Evolutionary conservation across 805 yeast species (phyloP).

Genomic region (Babjeviella inositovora): DNA sequence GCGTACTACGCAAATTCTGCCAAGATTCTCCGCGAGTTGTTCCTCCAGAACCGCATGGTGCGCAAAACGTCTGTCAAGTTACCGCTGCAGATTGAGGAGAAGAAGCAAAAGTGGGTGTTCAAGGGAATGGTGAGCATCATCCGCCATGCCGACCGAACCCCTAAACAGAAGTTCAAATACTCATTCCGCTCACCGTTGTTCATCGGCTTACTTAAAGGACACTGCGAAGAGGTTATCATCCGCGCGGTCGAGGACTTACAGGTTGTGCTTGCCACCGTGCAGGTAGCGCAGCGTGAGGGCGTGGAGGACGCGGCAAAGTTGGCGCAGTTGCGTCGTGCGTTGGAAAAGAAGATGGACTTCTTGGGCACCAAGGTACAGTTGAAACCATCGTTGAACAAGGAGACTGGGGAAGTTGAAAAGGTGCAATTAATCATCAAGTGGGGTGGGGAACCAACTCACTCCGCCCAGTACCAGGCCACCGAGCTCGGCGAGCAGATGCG

Average conservation of each 20-base stretch:
- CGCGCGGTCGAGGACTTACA: conserved; percentile 76
- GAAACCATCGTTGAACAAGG: conserved; percentile 66
- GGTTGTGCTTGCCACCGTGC: conserved; percentile 74
- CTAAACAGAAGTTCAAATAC: conserved; percentile 93
- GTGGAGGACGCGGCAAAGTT: conserved; percentile 74
- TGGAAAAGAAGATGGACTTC: conserved; percentile 75
- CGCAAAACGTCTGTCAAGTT: conserved; percentile 17
- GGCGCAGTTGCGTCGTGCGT: conserved; percentile 60
- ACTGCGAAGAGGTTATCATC: conserved; percentile 89
- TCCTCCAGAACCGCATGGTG: conserved; percentile 32
- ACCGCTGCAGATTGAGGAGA: conserved; percentile 30
- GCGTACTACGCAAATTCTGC: conserved; percentile 79
- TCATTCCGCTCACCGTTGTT: conserved; percentile 83
- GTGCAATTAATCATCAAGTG: conserved; percentile 93
- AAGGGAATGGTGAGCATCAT: conserved; percentile 85
- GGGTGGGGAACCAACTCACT: conserved; percentile 99
- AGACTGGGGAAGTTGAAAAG: conserved; percentile 66
- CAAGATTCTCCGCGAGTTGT: conserved; percentile 57
- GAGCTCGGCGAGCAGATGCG: conserved; percentile 94
- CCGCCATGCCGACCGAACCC: conserved; percentile 97
- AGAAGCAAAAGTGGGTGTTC: conserved; percentile 88
- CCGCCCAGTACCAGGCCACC: conserved; percentile 85
- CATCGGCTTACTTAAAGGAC: conserved; percentile 78
- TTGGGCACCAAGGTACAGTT: conserved; percentile 96
- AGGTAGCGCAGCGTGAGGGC: conserved; percentile 61